Evolutionary conservation across 306 rosid genomes (phyloP).

Genomic region (Gastrolobium bilobum): DNA sequence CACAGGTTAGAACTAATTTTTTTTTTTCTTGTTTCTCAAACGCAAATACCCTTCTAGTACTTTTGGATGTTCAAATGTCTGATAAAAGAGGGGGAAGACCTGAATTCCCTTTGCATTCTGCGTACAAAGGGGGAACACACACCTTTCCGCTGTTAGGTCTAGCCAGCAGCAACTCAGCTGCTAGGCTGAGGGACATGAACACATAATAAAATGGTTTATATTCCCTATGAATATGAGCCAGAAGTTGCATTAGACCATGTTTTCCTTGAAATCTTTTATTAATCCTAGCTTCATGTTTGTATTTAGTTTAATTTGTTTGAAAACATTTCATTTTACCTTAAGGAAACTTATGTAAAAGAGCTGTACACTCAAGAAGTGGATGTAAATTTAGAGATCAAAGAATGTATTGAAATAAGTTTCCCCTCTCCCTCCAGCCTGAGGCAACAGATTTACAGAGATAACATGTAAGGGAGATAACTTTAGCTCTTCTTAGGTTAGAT

Average conservation of each 20-base stretch:
- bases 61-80: constrained; percentile 32
- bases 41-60: background rate
- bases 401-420: constrained; percentile 25
- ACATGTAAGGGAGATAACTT: constrained; percentile 30
- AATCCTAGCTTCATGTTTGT: constrained; percentile 16
- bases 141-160: constrained; percentile 12
- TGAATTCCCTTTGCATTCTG: constrained; percentile 20
- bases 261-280: constrained; percentile 8
- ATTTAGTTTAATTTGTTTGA: constrained; percentile 1
- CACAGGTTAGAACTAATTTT: constrained; percentile 70
- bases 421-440: constrained; percentile 19
- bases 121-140: constrained; percentile 9
- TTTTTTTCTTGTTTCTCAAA: constrained; percentile 26
- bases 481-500: constrained; percentile 32
- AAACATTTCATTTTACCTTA: constrained; percentile 3
- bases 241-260: constrained; percentile 9
- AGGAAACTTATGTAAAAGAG: constrained; percentile 15
- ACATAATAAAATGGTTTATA: constrained; percentile 3
- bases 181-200: background rate
- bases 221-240: constrained; percentile 30
- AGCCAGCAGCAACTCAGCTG: background rate
- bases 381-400: constrained; percentile 29
- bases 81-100: constrained; percentile 6
- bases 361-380: background rate
- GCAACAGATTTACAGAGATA: constrained; percentile 22